A percentile compares a stretch with the other conserved stretches of the same genome.
These are phyloP conservation scores for Aphanomyces invadans DNA, from an alignment of 352 stramenopile species.

Conservation along the genomic window DNA sequence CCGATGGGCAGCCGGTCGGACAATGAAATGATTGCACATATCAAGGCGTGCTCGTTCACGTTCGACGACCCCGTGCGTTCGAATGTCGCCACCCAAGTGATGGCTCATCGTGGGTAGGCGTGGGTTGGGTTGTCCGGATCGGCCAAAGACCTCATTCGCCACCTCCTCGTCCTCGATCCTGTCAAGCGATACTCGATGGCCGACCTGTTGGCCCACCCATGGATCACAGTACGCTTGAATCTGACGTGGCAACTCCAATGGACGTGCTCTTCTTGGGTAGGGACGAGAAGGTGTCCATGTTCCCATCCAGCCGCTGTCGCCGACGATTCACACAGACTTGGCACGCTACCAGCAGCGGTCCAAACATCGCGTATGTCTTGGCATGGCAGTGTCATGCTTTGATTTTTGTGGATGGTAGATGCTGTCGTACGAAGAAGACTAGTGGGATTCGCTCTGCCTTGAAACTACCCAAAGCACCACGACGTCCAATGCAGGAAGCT, in stretches of 20 bases:
- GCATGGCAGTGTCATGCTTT: too few species aligned
- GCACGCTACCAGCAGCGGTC: conserved; percentile 49
- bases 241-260: background rate
- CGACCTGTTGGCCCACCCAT: conserved; percentile 62
- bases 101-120: conserved; percentile 14
- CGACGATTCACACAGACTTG: conserved; percentile 59
- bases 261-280: background rate
- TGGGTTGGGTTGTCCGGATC: conserved; percentile 55
- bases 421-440: conserved; percentile 13
- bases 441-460: too few species aligned
- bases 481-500: too few species aligned
- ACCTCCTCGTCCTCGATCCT: conserved; percentile 71
- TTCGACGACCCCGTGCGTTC: conserved; percentile 45
- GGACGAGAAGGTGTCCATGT: conserved; percentile 22
- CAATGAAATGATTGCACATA: conserved; percentile 76
- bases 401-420: too few species aligned
- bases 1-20: conserved; percentile 60
- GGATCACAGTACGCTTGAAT: conserved; percentile 37
- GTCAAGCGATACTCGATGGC: conserved; percentile 53
- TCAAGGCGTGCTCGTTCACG: conserved; percentile 66
- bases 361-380: conserved; percentile 54
- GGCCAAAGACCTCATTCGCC: conserved; percentile 64
- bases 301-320: conserved; percentile 44
- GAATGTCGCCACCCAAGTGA: background rate
- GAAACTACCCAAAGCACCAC: too few species aligned